phyloP scores from a whole-genome alignment of 2,329 filamentous ascomycete genomes.

The Talaromyces albobiverticillius region DNA sequence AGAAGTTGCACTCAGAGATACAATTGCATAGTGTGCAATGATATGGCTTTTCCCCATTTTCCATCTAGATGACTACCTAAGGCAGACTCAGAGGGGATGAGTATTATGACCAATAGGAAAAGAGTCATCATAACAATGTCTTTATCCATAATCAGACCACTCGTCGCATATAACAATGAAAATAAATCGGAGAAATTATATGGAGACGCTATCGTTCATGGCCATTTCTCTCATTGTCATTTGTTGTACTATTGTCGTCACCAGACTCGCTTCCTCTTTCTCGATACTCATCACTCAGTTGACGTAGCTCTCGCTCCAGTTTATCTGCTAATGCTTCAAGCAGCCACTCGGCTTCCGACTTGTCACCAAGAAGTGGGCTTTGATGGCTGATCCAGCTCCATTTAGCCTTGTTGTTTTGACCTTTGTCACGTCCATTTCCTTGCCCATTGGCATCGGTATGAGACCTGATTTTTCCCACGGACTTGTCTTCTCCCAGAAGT shows the following conservation, averaged over 20 bases:
- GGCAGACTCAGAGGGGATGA: neutral
- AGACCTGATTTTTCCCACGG: slow-evolving; percentile 33
- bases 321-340: slow-evolving; percentile 36
- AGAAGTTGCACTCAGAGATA: neutral
- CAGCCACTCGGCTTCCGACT: slow-evolving; percentile 44
- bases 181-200: no score
- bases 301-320: slow-evolving; percentile 36
- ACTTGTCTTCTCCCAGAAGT: slow-evolving; percentile 46
- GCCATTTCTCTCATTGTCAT: neutral
- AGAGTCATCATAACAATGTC: no score
- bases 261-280: neutral
- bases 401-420: neutral
- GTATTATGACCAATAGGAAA: no score
- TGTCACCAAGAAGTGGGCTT: slow-evolving; percentile 40
- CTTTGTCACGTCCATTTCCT: no score
- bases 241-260: no score
- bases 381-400: slow-evolving; percentile 43
- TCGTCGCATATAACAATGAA: no score
- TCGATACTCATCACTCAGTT: slow-evolving; percentile 22
- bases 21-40: neutral
- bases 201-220: neutral
- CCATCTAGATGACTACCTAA: neutral
- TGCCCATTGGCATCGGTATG: slow-evolving; percentile 1
- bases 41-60: no score
- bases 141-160: no score